Evolutionary conservation across 306 rosid genomes (phyloP).

Genomic region (Vachellia collinsii): DNA sequence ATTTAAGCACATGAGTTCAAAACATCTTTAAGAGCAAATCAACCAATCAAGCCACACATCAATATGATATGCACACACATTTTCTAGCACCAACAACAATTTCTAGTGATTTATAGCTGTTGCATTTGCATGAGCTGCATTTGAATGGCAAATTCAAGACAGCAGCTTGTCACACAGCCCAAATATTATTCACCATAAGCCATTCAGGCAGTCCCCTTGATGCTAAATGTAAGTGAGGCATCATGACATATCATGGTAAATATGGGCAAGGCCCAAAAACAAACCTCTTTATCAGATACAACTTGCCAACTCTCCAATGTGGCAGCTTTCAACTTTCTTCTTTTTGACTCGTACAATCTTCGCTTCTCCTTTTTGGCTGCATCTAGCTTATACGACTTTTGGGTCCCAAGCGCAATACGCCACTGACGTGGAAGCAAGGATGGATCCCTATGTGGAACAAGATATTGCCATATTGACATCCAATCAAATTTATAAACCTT

Average conservation of each 20-base stretch:
- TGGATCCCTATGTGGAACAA: constrained; percentile 95
- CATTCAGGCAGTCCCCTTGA: constrained; percentile 26
- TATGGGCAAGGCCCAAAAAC: constrained; percentile 38
- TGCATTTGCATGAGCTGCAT: constrained; percentile 30
- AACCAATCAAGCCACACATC: not conserved
- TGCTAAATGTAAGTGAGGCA: constrained; percentile 23
- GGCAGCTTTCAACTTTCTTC: constrained; percentile 63
- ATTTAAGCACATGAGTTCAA: constrained; percentile 25
- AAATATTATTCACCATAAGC: constrained; percentile 19
- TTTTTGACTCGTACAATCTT: constrained; percentile 68
- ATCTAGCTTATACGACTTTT: constrained; percentile 81
- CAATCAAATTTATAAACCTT: constrained; percentile 79
- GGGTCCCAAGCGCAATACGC: constrained; percentile 92
- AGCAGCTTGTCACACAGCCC: not conserved
- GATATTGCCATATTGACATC: constrained; percentile 73
- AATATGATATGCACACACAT: not conserved
- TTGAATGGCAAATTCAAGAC: constrained; percentile 32
- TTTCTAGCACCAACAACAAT: constrained; percentile 17
- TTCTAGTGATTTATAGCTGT: constrained; percentile 29
- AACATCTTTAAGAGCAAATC: not conserved
- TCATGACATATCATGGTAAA: constrained; percentile 5
- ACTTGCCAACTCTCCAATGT: constrained; percentile 51
- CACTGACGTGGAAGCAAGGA: constrained; percentile 85
- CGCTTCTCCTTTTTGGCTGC: constrained; percentile 69
- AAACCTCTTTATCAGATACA: constrained; percentile 66